phyloP scores from a whole-genome alignment of 768 basidiomycete genomes.

The Suillus hirtellus region DNA sequence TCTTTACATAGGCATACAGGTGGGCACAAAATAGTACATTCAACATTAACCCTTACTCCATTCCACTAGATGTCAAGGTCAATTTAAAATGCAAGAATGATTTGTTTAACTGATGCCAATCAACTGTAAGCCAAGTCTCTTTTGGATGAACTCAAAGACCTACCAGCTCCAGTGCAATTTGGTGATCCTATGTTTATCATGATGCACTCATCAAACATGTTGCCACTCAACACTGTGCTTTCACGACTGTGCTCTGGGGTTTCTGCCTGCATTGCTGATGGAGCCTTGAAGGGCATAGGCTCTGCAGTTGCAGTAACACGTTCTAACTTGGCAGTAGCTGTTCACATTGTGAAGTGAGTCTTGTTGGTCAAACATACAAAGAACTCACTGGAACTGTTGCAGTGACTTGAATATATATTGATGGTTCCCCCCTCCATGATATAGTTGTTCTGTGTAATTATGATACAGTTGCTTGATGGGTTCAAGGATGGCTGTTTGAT shows the following conservation, averaged over 20 bases:
- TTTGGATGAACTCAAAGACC: background rate
- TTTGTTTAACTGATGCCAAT: background rate
- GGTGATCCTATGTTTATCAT: slow-evolving; percentile 1
- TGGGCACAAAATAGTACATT: background rate
- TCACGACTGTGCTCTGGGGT: background rate
- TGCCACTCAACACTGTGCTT: background rate
- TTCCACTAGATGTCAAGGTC: background rate
- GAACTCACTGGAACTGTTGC: background rate
- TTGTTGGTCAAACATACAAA: background rate
- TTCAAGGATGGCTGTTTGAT: background rate
- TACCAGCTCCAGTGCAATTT: background rate
- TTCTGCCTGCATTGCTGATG: background rate
- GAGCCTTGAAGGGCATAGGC: no score
- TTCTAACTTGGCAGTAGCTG: background rate
- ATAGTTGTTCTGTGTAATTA: background rate
- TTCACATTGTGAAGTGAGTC: background rate
- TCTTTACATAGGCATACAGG: background rate
- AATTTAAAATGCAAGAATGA: no score
- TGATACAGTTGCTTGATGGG: background rate
- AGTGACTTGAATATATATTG: background rate
- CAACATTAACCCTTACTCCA: background rate
- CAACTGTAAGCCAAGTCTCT: background rate
- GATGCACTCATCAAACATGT: background rate
- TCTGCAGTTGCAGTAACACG: background rate
- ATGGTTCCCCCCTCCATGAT: background rate